Evolutionary conservation across 2,329 filamentous ascomycete genomes (phyloP).

Genomic region (Penicillium brasilianum): DNA sequence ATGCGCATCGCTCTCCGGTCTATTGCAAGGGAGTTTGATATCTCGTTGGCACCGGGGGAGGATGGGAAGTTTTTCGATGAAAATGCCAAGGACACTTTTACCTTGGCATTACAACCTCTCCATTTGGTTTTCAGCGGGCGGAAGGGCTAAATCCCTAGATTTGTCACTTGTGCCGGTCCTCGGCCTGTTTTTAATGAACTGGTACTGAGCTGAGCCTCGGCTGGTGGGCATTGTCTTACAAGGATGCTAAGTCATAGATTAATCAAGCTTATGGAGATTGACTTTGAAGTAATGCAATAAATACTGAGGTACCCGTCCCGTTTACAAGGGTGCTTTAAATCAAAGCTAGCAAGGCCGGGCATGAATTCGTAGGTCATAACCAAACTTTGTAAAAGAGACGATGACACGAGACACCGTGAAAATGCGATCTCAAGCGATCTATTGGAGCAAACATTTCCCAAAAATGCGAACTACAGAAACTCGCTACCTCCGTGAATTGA

Average conservation of each 20-base stretch:
- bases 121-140: slow-evolving; percentile 17
- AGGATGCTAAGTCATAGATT: not conserved
- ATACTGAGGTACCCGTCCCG: not conserved
- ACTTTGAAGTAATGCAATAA: not conserved
- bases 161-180: no score
- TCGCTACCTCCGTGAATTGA: not conserved
- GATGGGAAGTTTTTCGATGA: slow-evolving; percentile 25
- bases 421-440: not conserved
- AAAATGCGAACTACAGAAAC: not conserved
- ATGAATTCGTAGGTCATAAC: not conserved
- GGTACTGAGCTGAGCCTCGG: not conserved
- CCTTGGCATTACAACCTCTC: slow-evolving; percentile 37
- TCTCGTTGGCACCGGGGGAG: slow-evolving; percentile 29
- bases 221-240: not conserved
- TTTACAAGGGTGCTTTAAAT: no score
- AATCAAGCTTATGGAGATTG: not conserved
- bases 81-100: slow-evolving; percentile 29
- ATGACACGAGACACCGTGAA: not conserved
- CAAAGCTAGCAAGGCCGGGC: no score
- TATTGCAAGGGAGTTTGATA: slow-evolving; percentile 27
- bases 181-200: no score
- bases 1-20: slow-evolving; percentile 33
- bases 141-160: not conserved
- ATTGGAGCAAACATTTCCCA: not conserved
- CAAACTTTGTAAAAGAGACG: not conserved